Evolutionary conservation across 169 alveolate species (phyloP).

Genomic region (Plasmodium gonderi): DNA sequence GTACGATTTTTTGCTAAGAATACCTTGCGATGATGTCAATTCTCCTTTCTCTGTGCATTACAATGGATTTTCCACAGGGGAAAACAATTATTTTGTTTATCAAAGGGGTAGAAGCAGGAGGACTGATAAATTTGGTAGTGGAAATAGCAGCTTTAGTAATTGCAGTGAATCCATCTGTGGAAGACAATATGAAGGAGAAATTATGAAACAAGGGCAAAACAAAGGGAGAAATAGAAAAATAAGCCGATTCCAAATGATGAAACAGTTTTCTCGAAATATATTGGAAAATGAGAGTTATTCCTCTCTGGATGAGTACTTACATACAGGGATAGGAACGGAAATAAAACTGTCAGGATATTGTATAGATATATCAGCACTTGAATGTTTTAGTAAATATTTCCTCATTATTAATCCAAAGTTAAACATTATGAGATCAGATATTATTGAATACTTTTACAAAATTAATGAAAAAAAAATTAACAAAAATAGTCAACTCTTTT

Average conservation of each 20-base stretch:
- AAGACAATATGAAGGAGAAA: too few relatives aligned
- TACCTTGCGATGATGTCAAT: slow-evolving; percentile 41
- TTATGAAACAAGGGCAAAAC: too few relatives aligned
- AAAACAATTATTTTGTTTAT: not conserved
- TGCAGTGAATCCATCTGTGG: too few relatives aligned
- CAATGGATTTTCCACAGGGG: slow-evolving; percentile 41
- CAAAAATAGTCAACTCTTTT: slow-evolving; percentile 59
- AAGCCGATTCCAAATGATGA: not conserved
- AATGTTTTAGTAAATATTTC: slow-evolving; percentile 68
- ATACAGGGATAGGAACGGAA: not conserved
- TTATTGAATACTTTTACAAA: slow-evolving; percentile 74
- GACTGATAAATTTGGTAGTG: not conserved
- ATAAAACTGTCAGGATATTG: slow-evolving; percentile 65
- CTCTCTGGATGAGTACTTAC: slow-evolving; percentile 52
- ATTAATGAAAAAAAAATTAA: slow-evolving; percentile 62
- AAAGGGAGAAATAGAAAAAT: not conserved
- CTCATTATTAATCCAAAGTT: slow-evolving; percentile 64
- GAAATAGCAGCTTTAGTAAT: not conserved
- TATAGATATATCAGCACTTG: slow-evolving; percentile 70
- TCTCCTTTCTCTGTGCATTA: slow-evolving; percentile 58
- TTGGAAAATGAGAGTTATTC: slow-evolving; percentile 34
- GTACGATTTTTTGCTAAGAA: slow-evolving; percentile 57
- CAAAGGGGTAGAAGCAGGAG: not conserved
- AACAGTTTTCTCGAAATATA: not conserved
- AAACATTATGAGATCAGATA: slow-evolving; percentile 67